Evolutionary conservation across 805 yeast species (phyloP).

Genomic region (Pichia cabralensis): DNA sequence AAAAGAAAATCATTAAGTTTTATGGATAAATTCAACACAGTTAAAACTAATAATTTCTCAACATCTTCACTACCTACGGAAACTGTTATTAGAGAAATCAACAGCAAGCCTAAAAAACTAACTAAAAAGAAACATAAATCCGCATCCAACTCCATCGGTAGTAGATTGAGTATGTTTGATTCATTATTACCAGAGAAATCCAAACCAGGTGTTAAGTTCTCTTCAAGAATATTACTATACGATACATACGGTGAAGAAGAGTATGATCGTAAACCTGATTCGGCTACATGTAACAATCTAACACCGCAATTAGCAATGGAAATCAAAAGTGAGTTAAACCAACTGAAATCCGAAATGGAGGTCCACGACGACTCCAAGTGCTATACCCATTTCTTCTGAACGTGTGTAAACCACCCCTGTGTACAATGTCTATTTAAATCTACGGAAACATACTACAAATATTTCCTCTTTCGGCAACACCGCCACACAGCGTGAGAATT

Average conservation of each 20-base stretch:
- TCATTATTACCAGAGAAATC: constrained; percentile 1
- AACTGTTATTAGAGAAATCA: neutral
- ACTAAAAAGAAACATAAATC: constrained; percentile 13
- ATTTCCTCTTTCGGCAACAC: too few species aligned
- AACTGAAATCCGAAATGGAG: constrained; percentile 69
- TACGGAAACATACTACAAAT: too few species aligned
- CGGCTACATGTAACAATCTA: constrained; percentile 84
- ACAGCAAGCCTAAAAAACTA: constrained; percentile 13
- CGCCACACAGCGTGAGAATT: too few species aligned
- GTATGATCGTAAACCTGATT: constrained; percentile 88
- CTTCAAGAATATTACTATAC: constrained; percentile 72
- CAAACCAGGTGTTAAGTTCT: constrained; percentile 39
- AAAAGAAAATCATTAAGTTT: constrained; percentile 8
- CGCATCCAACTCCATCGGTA: constrained; percentile 15
- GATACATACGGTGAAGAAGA: constrained; percentile 77
- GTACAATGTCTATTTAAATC: too few species aligned
- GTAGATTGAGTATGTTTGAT: constrained; percentile 11
- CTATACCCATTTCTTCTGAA: constrained; percentile 73
- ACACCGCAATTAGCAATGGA: constrained; percentile 81
- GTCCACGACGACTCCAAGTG: constrained; percentile 71
- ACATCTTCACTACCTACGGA: constrained; percentile 8
- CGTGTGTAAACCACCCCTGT: neutral
- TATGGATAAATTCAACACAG: constrained; percentile 4
- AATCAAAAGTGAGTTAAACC: constrained; percentile 78
- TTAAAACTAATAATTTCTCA: constrained; percentile 6